Percentiles rank a stretch among this genome's conserved stretches.
These are phyloP conservation scores for Diaporthe australafricana DNA, from an alignment of 2,329 filamentous ascomycete species.

Conservation along the genomic window DNA sequence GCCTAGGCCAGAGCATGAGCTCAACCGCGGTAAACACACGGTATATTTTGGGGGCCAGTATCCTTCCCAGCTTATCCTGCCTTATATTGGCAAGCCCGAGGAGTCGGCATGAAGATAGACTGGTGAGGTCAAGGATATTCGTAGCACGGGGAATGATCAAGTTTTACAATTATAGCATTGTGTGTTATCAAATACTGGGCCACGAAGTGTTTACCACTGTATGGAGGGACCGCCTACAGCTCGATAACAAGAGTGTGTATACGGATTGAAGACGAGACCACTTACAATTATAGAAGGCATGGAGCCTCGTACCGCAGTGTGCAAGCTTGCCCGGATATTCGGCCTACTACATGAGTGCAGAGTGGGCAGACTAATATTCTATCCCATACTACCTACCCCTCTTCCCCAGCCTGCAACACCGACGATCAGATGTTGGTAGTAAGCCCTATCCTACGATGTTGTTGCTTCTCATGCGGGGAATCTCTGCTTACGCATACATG, in stretches of 20 bases:
- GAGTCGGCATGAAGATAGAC: neutral
- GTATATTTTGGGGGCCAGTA: slow-evolving; percentile 52
- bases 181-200: no score
- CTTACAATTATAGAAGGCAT: neutral
- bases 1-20: slow-evolving; percentile 53
- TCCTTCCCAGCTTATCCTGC: neutral
- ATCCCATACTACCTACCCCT: slow-evolving; percentile 1
- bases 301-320: neutral
- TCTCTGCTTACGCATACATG: neutral
- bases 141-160: no score
- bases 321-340: neutral
- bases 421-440: neutral
- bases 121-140: no score
- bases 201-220: no score
- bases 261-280: no score
- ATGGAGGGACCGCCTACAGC: no score
- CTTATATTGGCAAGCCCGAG: neutral
- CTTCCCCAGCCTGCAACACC: neutral
- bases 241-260: no score
- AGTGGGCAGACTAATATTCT: neutral
- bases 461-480: neutral
- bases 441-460: neutral
- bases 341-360: neutral
- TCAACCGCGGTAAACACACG: slow-evolving; percentile 52
- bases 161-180: no score